Percentiles rank a stretch among this genome's conserved stretches.
phyloP scores from a whole-genome alignment of 345 rosid genomes.

The Euphorbia pulcherrima region DNA sequence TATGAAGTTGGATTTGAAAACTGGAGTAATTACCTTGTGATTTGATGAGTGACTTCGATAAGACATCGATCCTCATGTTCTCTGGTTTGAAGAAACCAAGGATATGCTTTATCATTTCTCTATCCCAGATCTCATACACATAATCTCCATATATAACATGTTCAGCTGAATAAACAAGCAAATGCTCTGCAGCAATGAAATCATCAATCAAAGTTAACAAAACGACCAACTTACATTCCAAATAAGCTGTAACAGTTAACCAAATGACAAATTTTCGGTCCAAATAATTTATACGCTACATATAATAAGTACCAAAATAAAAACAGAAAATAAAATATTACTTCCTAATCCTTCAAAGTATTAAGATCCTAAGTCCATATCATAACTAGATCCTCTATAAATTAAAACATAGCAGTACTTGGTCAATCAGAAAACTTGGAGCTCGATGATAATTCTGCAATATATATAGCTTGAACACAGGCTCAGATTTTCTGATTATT shows the following conservation, averaged over 20 bases:
- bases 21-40: constrained; percentile 49
- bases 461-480: neutral
- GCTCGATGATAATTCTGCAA: neutral
- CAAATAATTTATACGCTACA: neutral
- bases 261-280: neutral
- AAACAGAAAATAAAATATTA: neutral
- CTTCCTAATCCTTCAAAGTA: neutral
- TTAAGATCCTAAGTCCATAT: neutral
- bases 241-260: too few species aligned
- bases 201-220: neutral
- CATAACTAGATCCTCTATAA: neutral
- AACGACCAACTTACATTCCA: neutral
- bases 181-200: constrained; percentile 61
- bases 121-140: constrained; percentile 80
- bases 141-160: constrained; percentile 86
- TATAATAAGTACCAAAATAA: neutral
- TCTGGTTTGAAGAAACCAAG: constrained; percentile 69
- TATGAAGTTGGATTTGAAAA: neutral
- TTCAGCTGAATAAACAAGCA: constrained; percentile 76
- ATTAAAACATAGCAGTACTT: neutral
- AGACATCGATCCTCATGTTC: constrained; percentile 92
- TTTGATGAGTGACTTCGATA: constrained; percentile 58
- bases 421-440: neutral
- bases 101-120: constrained; percentile 51
- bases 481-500: neutral